Base-by-base conservation (phyloP, 2,329 filamentous ascomycete genomes). In the Colletotrichum orchidophilum region DNA sequence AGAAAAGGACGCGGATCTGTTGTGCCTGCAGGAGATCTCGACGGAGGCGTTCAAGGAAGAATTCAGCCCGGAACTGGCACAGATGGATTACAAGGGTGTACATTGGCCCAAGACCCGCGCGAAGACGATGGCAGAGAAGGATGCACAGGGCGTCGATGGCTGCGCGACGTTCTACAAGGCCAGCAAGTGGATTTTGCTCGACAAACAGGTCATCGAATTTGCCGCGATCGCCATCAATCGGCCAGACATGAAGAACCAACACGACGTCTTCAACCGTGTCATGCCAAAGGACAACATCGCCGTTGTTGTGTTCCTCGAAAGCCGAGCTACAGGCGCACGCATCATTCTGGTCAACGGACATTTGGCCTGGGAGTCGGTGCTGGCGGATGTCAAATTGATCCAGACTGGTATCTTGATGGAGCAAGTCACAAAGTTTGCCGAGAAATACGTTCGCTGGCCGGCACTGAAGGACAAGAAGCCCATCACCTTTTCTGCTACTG, bases 261-360 rank as follows among this genome's bases (percentile, higher is more conserved):
- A 97, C 79, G 96, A 99, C 77, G 96, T 98, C 68, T 98, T 97
- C 87, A 99, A 99, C 81, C 93, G 96, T 31, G 93, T 99, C 72
- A 98, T 98, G 96, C 95, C 96, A 72, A 94, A 96, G 83, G 96
- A 99, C 86, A 96, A 98, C 80, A 97, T 99, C 81, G 96, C 93
- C 18, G 92, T 97, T 58, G 90, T 97, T 58, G 91, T 93, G 66
- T 97, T 98, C 85, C 90, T 99, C 73, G 96, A 99, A 82, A 98
- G 97, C 77, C 91, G 96, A 46, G 85, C 90, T 72, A 98, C 96
- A 0, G 96, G 96, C n/a, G 92, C 94, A 15, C 92, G 96, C 67
- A 85, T 98, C 77, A 97, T 99, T 73, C 91, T 98, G 42, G 94
- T 94, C 75, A 98, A 98, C 78, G 94, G 94, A 5, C 96, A 99